Conservation (phyloP, 345 rosid species). For the Populus nigra region DNA sequence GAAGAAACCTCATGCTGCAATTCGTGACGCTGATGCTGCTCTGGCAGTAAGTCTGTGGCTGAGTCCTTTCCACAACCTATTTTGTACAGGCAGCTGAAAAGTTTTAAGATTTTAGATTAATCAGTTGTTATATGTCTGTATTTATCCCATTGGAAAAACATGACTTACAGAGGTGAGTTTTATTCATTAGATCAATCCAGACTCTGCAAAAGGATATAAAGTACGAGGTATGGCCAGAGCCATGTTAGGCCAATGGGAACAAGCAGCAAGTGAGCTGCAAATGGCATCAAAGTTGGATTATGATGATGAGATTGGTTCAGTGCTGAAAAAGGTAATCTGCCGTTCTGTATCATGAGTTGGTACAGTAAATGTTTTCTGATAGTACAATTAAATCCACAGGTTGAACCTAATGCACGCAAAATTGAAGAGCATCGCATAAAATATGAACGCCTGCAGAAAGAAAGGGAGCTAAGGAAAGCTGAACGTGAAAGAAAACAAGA, state of each 20-base stretch:
- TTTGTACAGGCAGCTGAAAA: slow-evolving; percentile 4
- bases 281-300: slow-evolving; percentile 77
- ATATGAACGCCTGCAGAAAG: slow-evolving; percentile 66
- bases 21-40: slow-evolving; percentile 71
- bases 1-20: slow-evolving; percentile 84
- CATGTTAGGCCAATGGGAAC: slow-evolving; percentile 76
- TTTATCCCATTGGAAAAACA: not conserved
- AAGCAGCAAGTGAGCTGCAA: slow-evolving; percentile 73
- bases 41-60: slow-evolving; percentile 46
- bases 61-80: not conserved
- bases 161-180: not conserved
- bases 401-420: slow-evolving; percentile 73
- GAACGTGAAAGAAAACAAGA: slow-evolving; percentile 42
- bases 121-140: slow-evolving; percentile 1
- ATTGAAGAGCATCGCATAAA: slow-evolving; percentile 70
- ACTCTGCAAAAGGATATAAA: slow-evolving; percentile 88
- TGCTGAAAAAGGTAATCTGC: slow-evolving; percentile 62
- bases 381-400: slow-evolving; percentile 40
- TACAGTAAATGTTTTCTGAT: not conserved
- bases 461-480: slow-evolving; percentile 54
- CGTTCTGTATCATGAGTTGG: not conserved
- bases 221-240: slow-evolving; percentile 76
- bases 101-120: slow-evolving; percentile 1
- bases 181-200: slow-evolving; percentile 65
- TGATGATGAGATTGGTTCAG: slow-evolving; percentile 68